A percentile compares a stretch with the other conserved stretches of the same genome.
Evolutionary conservation across 768 basidiomycete species (phyloP).

Genomic region (Lyophyllum shimeji): DNA sequence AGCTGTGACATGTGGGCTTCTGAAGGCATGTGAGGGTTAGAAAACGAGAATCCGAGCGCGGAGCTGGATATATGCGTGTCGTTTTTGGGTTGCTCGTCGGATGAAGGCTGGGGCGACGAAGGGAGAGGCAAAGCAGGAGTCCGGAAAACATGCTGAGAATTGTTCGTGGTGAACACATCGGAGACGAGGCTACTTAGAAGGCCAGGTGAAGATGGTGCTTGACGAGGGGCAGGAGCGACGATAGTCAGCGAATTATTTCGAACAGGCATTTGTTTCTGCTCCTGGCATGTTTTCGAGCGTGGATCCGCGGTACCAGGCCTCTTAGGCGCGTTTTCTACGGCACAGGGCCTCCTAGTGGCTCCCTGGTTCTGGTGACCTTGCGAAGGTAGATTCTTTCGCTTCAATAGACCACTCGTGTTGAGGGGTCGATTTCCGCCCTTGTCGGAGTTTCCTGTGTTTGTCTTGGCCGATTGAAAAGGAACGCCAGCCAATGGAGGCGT

Average conservation of each 20-base stretch:
- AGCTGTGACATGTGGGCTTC: conserved; percentile 9
- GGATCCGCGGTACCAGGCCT: conserved; percentile 32
- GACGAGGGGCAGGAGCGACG: conserved; percentile 25
- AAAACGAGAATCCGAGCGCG: conserved; percentile 13
- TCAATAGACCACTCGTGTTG: conserved; percentile 15
- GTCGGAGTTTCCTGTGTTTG: neutral
- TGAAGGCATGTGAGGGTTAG: conserved; percentile 6
- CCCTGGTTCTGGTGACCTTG: conserved; percentile 9
- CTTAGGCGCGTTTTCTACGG: conserved; percentile 6
- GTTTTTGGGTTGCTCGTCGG: conserved; percentile 3
- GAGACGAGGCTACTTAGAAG: conserved; percentile 17
- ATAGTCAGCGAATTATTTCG: conserved; percentile 14
- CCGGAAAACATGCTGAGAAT: conserved; percentile 11
- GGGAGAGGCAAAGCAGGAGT: conserved; percentile 13
- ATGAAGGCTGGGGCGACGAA: neutral
- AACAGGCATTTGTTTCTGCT: neutral
- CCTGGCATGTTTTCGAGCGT: conserved; percentile 7
- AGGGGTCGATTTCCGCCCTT: conserved; percentile 7
- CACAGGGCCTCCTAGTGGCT: conserved; percentile 6
- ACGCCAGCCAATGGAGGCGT: conserved; percentile 1
- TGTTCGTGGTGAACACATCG: conserved; percentile 18
- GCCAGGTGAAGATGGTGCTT: conserved; percentile 19
- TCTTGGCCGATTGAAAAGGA: neutral
- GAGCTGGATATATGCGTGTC: conserved; percentile 21
- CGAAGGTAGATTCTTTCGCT: conserved; percentile 2